These are phyloP conservation scores for Aspergillus awamori DNA, from an alignment of 2,329 filamentous ascomycete genomes.

Conservation along the genomic window DNA sequence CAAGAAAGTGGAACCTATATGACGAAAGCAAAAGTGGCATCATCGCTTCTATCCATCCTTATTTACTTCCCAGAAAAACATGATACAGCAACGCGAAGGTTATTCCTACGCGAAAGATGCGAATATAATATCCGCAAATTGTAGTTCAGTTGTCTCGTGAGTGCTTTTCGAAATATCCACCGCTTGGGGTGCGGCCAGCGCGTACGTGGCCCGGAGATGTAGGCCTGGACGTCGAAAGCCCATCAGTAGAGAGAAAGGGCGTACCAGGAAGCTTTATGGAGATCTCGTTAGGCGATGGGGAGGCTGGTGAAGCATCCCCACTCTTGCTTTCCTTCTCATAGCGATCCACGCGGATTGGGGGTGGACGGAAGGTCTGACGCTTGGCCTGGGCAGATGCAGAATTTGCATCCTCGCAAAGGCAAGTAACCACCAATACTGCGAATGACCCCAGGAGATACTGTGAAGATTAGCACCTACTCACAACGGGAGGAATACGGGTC, in stretches of 20 bases:
- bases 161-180: slow-evolving; percentile 44
- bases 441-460: slow-evolving; percentile 82
- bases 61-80: slow-evolving; percentile 22
- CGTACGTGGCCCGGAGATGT: slow-evolving; percentile 53
- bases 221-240: slow-evolving; percentile 57
- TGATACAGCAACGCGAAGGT: slow-evolving; percentile 11
- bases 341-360: slow-evolving; percentile 61
- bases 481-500: slow-evolving; percentile 4
- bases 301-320: slow-evolving; percentile 29
- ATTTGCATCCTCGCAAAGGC: slow-evolving; percentile 72
- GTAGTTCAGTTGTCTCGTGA: slow-evolving; percentile 26
- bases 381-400: slow-evolving; percentile 24
- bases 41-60: slow-evolving; percentile 22
- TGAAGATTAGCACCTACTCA: slow-evolving; percentile 12
- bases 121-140: slow-evolving; percentile 23
- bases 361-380: slow-evolving; percentile 57
- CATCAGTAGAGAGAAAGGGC: slow-evolving; percentile 51
- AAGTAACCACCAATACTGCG: slow-evolving; percentile 79
- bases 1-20: slow-evolving; percentile 9
- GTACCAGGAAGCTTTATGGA: slow-evolving; percentile 51
- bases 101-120: slow-evolving; percentile 18
- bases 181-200: slow-evolving; percentile 38
- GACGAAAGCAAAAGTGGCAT: not conserved
- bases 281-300: slow-evolving; percentile 46
- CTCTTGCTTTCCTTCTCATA: slow-evolving; percentile 76